These are phyloP conservation scores for Paramyrothecium sp. DNA, from an alignment of 2,329 filamentous ascomycete species.

Conservation along the genomic window DNA sequence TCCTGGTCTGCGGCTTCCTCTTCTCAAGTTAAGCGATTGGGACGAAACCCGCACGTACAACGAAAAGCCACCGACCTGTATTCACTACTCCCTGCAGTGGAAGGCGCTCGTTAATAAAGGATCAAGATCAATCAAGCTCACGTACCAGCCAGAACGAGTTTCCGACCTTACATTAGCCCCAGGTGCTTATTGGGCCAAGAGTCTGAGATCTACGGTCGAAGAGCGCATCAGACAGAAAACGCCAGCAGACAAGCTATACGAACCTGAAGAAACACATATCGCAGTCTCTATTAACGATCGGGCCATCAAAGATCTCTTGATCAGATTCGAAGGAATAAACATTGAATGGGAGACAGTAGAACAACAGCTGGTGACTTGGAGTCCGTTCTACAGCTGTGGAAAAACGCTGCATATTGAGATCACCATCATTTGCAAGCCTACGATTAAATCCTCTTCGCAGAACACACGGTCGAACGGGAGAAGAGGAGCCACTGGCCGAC, in stretches of 20 bases:
- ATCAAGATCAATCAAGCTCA: constrained; percentile 6
- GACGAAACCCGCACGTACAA: constrained; percentile 6
- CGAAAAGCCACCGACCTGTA: constrained; percentile 6
- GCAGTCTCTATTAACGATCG: constrained; percentile 9
- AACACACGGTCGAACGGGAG: not conserved
- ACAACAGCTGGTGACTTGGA: constrained; percentile 7
- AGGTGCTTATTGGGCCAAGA: constrained; percentile 7
- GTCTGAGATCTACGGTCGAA: constrained; percentile 6
- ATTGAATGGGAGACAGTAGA: constrained; percentile 9
- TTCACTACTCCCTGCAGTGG: constrained; percentile 11
- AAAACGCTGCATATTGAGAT: too few species aligned
- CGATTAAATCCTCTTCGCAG: not conserved
- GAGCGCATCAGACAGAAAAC: constrained; percentile 2
- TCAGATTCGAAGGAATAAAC: constrained; percentile 6
- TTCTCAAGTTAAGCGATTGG: constrained; percentile 10
- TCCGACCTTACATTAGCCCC: constrained; percentile 5
- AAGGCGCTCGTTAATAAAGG: constrained; percentile 9
- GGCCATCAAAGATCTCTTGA: constrained; percentile 7
- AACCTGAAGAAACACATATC: constrained; percentile 6
- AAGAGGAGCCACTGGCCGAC: not conserved
- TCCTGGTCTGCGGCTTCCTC: not conserved
- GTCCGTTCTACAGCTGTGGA: constrained; percentile 4
- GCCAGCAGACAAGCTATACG: not conserved
- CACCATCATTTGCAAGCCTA: not conserved
- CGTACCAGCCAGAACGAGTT: constrained; percentile 7